Base-by-base conservation (phyloP, 2,329 filamentous ascomycete species). In the Achaetomium macrosporum region DNA sequence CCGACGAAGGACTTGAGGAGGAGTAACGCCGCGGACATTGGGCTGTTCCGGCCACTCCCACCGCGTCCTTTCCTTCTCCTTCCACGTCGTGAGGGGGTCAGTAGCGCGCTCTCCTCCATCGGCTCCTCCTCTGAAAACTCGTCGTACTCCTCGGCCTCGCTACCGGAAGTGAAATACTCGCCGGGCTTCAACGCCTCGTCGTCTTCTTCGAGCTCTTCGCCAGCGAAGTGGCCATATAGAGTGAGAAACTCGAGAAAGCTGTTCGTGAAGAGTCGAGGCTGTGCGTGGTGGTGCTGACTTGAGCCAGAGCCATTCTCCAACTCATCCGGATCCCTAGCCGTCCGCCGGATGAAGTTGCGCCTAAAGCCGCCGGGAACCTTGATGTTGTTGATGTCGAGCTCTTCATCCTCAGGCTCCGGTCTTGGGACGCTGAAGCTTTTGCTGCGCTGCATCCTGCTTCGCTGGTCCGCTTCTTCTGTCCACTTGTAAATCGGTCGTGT, bases 1-100 rank as follows among this genome's bases (percentile, higher is more conserved):
- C 95, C 93, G 44, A 99, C 93, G 66, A 99, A 99, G 0, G 92
- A 97, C 74, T 99, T 99, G 60, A 99, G 82, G 40, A 99, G 76
- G 50, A 99, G 78, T 61, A 96, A 71, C 11, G 88, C 85, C 10
- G 93, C 92, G 57, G 87, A 88, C 58, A 83, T 84, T 3, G 88
- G 84, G 46, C 82, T 87, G 62, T 89, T 91, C 50, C 84, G 90
- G 37, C 91, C 89, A 56, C 79, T 83, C 20, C 83, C 81, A 48
- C 84, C 81, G 40, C 88, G 85, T 47, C 81, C 76, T 73, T 90
- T 92, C 66, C 89, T 84, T 71, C 84, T 85, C 64, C 89, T 82
- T 71, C 82, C 86, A 55, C 84, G 82, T 62, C 81, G 78, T 15
- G 84, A 85, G n/a, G 85, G 82, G 2, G 88, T 87, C 56, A 99